Base-by-base conservation (phyloP, 2,329 filamentous ascomycete genomes). In the Emmonsiellopsis sp. region DNA sequence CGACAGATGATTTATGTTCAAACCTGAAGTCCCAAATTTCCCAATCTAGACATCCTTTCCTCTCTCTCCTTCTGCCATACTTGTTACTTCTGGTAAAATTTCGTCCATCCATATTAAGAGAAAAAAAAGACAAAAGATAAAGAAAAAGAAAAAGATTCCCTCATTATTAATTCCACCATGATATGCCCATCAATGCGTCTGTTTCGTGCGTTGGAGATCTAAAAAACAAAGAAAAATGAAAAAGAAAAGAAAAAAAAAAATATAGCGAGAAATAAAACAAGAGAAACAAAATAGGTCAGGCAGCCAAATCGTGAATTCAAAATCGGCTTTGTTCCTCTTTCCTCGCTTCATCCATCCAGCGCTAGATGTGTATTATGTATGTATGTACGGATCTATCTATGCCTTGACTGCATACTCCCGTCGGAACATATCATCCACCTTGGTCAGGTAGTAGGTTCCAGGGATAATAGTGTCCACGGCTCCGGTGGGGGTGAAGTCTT, bases 351-450 rank as follows among this genome's bases (percentile, higher is more conserved):
- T 11, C n/a, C 11, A 7, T 7, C 11, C 38, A 40, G 13, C 6
- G n/a, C 7, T 42, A 42, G 40, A 20, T 16, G 13, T 42, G 40
- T 42, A 42, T 16, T 42, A 42, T 42, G 13, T 42, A 7, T 16
- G 30, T 43, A 38, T 38, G 35, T 38, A 38, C 13, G 35, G 9
- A 57, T 64, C 61, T 63, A 66, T 64, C 55, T 56, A 59, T 46
- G 55, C 84, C 80, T 91, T 87, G 75, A 91, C 69, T 54, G 78
- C 74, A 73, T 93, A 93, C 68, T 81, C 80, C 65, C 88, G 82
- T 76, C 86, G 84, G 84, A 88, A 93, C 86, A 89, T 89, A 63
- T 89, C 86, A 66, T 93, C 87, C 47, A 93, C 80, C 69, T 85
- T 83, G 66, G 82, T 82, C 55, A 93, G 79, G 75, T 91, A 93